Evolutionary conservation across 352 stramenopile genomes (phyloP), one percentile per base, ranked within the genome.

Genomic region (Lagenidium giganteum): DNA sequence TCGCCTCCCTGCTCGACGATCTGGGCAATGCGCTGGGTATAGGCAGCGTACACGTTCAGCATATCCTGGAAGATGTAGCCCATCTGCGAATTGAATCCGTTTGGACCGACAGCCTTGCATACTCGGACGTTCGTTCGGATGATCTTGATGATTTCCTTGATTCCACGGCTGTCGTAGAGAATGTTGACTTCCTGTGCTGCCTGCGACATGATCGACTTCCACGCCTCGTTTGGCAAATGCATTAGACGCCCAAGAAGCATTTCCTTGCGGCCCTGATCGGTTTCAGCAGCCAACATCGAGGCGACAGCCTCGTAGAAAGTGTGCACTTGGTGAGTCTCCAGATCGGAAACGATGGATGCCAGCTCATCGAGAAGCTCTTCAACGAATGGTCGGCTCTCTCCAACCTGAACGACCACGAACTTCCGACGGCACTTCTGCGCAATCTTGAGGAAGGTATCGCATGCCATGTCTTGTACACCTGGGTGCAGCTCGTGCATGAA

Each of bases 401-500:
- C 85, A 20, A 78, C 70, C 62, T 99, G 97, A 8, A 97, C 64
- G 17, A 96, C 90, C 12, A 99, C 96, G 61, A 99, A 99, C 76
- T 98, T 96, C 35, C 88, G 75, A 17, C 95, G 95, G 64, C 96
- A 99, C 65, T 98, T 98, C 33, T 97, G 91, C 5, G 95, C 84
- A 61, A 99, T 99, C 75, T 99, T 99, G 8, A 99, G 62, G 56
- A 99, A 99, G 7, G 97, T 99, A 49, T 99, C 97, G 68, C 96
- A 99, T 4, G 97, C 97, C 97, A 99, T 99, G 61, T 99, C 97
- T 56, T 99, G 96, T 11, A 99, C 97, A 47, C 97, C 97, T 23
- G 97, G 97, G 64, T 99, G 97, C 22, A 96, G 67, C 58, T 99
- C 97, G 69, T 99, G 97, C 97, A 99, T 99, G 60, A 99, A 99